A percentile compares a stretch with the other conserved stretches of the same genome.
Evolutionary conservation across 2,329 filamentous ascomycete species (phyloP).

Genomic region (Myriosclerotinia scirpicola): DNA sequence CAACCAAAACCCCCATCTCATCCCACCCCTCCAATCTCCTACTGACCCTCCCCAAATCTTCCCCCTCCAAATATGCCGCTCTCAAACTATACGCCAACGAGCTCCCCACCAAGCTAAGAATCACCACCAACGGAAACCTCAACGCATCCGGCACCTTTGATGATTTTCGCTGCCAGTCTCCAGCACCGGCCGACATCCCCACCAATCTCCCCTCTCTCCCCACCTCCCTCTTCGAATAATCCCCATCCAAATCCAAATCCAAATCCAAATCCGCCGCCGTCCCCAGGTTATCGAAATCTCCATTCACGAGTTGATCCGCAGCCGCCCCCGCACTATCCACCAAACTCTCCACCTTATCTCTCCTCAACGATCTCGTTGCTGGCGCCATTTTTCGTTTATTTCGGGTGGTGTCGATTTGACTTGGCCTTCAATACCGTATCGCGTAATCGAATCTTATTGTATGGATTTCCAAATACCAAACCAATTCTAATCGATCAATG

Average conservation of each 20-base stretch:
- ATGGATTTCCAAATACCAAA: neutral
- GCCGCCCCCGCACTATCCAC: constrained; percentile 3
- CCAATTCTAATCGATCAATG: neutral
- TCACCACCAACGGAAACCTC: constrained; percentile 55
- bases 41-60: constrained; percentile 66
- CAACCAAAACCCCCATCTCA: constrained; percentile 56
- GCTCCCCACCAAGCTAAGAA: constrained; percentile 61
- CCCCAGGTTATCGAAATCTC: neutral
- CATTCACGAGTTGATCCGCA: neutral
- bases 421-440: neutral
- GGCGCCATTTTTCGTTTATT: neutral
- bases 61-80: constrained; percentile 50
- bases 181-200: neutral
- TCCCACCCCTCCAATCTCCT: constrained; percentile 61
- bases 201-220: neutral
- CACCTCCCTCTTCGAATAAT: neutral
- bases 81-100: constrained; percentile 63
- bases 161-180: neutral
- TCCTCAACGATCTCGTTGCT: constrained; percentile 10
- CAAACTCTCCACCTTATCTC: constrained; percentile 14
- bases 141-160: constrained; percentile 45
- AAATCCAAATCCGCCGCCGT: neutral
- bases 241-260: constrained; percentile 1
- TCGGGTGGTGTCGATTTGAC: neutral
- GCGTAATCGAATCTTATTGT: neutral